Conservation (phyloP, 768 basidiomycete species). For the Lactifluus hygrophoroides region DNA sequence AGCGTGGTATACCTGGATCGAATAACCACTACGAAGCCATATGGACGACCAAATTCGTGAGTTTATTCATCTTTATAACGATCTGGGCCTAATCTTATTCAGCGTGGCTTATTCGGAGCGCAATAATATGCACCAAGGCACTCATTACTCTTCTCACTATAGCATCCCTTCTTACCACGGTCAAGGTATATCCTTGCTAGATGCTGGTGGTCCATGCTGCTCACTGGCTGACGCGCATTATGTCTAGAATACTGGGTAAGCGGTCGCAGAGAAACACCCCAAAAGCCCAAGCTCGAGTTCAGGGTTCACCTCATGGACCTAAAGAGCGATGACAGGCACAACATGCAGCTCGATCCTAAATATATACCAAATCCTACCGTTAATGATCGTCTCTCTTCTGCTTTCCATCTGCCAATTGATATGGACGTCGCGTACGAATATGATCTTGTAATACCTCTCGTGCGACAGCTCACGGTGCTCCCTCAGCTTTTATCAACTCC, state of each 20-base stretch:
- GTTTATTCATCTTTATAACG: background rate
- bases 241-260: constrained; percentile 5
- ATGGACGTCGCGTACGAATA: background rate
- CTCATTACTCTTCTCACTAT: background rate
- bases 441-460: background rate
- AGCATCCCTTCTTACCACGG: background rate
- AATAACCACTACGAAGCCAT: background rate
- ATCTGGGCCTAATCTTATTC: background rate
- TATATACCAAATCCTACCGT: constrained; percentile 9
- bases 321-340: constrained; percentile 8
- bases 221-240: background rate
- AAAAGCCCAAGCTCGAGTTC: background rate
- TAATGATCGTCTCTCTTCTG: background rate
- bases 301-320: background rate
- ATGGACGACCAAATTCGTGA: background rate
- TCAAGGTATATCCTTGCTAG: background rate
- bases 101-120: background rate
- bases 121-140: background rate
- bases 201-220: background rate
- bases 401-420: background rate
- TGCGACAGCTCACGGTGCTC: background rate
- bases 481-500: constrained; percentile 9
- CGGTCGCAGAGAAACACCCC: background rate
- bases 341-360: constrained; percentile 1
- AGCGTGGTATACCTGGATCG: background rate